A percentile compares a stretch with the other conserved stretches of the same genome.
phyloP scores from a whole-genome alignment of 805 yeast species.

The Candida alai region DNA sequence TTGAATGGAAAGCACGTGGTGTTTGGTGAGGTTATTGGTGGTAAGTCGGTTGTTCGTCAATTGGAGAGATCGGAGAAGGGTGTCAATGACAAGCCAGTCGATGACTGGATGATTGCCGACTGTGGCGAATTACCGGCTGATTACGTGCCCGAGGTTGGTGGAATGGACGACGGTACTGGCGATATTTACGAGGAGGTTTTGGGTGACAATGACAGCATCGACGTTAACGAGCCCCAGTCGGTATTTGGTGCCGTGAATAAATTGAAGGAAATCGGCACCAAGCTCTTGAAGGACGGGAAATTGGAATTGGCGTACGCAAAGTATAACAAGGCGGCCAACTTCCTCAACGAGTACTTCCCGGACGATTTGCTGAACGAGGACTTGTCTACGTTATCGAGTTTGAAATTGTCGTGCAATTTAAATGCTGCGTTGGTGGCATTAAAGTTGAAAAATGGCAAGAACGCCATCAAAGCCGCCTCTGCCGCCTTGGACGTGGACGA shows the following conservation, averaged over 20 bases:
- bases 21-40: conserved; percentile 81
- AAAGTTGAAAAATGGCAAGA: conserved; percentile 54
- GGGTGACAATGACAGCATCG: conserved; percentile 68
- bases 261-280: conserved; percentile 77
- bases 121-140: conserved; percentile 75
- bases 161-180: conserved; percentile 74
- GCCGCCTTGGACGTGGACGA: conserved; percentile 61
- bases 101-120: conserved; percentile 66
- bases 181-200: conserved; percentile 75
- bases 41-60: conserved; percentile 74
- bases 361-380: conserved; percentile 59
- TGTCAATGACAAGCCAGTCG: conserved; percentile 64
- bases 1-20: conserved; percentile 95
- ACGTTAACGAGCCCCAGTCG: conserved; percentile 53
- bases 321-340: conserved; percentile 68
- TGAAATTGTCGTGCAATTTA: conserved; percentile 62
- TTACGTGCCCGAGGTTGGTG: conserved; percentile 43
- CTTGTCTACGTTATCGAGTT: conserved; percentile 42
- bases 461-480: conserved; percentile 55
- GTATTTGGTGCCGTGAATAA: conserved; percentile 63
- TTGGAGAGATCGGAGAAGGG: conserved; percentile 71
- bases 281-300: conserved; percentile 63
- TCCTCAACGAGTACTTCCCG: conserved; percentile 70
- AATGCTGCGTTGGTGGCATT: conserved; percentile 74
- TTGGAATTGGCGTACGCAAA: conserved; percentile 55